Conservation (phyloP, 352 stramenopile species). For the Phytopythium helicoides region DNA sequence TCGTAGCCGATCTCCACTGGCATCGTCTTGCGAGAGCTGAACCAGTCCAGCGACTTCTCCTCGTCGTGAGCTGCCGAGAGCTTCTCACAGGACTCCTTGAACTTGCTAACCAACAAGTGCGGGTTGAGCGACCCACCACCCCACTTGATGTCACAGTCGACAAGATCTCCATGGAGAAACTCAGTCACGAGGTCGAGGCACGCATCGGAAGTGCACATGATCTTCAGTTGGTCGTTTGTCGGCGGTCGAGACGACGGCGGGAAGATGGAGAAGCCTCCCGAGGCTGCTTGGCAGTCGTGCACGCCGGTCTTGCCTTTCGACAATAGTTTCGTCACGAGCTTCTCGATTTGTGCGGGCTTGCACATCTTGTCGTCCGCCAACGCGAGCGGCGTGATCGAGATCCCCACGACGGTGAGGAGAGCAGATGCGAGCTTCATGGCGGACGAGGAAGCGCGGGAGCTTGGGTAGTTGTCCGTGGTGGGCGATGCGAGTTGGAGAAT, state of each 20-base stretch:
- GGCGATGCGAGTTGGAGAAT: background rate
- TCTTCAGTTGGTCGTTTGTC: conserved; percentile 2
- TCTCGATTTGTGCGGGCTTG: conserved; percentile 1
- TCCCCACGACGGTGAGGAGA: background rate
- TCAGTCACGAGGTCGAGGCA: background rate
- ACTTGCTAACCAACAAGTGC: background rate
- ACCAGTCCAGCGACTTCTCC: no score
- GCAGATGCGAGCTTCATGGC: background rate
- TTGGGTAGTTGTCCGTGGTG: background rate
- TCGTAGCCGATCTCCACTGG: no score
- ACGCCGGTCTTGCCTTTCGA: conserved; percentile 3
- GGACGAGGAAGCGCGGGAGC: background rate
- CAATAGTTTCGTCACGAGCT: background rate
- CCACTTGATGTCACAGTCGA: conserved; percentile 2
- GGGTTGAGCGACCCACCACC: background rate
- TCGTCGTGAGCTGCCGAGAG: no score
- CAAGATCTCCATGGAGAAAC: background rate
- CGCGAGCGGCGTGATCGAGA: background rate
- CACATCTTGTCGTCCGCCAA: background rate
- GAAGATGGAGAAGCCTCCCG: conserved; percentile 7
- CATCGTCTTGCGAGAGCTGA: no score
- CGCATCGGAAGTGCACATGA: background rate
- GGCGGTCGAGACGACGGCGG: background rate
- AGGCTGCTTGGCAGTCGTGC: background rate
- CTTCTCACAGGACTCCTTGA: background rate